These are phyloP conservation scores for Calonectria hongkongensis DNA, from an alignment of 2,329 filamentous ascomycete genomes.

Conservation along the genomic window DNA sequence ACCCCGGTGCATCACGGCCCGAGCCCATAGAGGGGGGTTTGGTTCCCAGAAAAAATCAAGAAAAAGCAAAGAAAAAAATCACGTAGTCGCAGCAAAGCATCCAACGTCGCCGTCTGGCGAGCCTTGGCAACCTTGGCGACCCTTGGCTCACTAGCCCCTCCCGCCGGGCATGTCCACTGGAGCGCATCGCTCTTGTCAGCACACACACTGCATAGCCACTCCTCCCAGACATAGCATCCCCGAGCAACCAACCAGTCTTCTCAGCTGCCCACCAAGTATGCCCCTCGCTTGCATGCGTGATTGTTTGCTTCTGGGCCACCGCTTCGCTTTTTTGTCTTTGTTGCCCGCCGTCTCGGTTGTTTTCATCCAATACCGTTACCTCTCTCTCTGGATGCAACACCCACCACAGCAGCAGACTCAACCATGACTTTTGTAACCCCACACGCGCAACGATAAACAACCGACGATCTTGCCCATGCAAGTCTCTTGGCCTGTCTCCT, in stretches of 20 bases:
- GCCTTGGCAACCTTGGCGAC: background rate
- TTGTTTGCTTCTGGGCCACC: background rate
- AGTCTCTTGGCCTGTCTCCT: conserved; percentile 6
- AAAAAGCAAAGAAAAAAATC: conserved; percentile 9
- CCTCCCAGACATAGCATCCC: background rate
- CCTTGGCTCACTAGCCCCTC: conserved; percentile 8
- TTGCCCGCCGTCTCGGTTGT: background rate
- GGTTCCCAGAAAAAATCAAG: background rate
- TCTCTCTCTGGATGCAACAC: background rate
- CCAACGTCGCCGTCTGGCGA: background rate
- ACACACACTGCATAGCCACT: conserved; percentile 33
- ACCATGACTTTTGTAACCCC: background rate
- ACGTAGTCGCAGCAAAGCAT: background rate
- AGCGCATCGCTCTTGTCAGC: conserved; percentile 29
- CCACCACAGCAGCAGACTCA: background rate
- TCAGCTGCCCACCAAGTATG: conserved; percentile 10
- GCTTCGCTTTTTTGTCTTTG: background rate
- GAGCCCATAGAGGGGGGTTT: background rate
- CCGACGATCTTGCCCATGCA: conserved; percentile 11
- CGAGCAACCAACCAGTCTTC: conserved; percentile 24
- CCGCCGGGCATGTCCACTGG: conserved; percentile 22
- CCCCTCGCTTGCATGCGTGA: background rate
- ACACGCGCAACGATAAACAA: conserved; percentile 1
- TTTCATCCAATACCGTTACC: background rate
- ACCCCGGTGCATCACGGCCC: background rate